Conservation (phyloP, 2,329 filamentous ascomycete genomes). For the Cladosporium austrohemisphaericum region DNA sequence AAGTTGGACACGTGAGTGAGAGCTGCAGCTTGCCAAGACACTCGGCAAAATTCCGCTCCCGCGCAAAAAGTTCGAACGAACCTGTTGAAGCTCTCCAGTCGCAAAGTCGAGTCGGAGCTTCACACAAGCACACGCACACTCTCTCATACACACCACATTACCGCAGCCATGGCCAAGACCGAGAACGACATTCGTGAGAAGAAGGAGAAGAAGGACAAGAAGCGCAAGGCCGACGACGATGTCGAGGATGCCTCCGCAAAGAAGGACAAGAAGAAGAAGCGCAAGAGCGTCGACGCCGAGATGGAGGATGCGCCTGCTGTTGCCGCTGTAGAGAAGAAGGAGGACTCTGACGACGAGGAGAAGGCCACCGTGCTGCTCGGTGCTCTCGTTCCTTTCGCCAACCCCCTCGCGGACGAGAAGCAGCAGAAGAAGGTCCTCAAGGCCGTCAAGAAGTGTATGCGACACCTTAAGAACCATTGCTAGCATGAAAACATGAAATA, state of each 20-base stretch:
- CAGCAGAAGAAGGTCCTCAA: constrained; percentile 63
- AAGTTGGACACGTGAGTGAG: too few species aligned
- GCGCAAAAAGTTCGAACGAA: constrained; percentile 11
- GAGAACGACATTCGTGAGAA: constrained; percentile 32
- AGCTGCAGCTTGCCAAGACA: too few species aligned
- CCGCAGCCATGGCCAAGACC: constrained; percentile 35
- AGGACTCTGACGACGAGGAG: constrained; percentile 41
- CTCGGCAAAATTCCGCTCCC: background rate
- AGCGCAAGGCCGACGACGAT: constrained; percentile 32
- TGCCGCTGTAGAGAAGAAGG: constrained; percentile 35
- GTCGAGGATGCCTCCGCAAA: constrained; percentile 30
- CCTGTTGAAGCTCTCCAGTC: constrained; percentile 11
- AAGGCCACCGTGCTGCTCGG: constrained; percentile 40
- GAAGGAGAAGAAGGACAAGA: constrained; percentile 37
- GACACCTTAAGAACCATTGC: too few species aligned
- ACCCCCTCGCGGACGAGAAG: constrained; percentile 78
- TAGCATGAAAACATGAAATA: background rate
- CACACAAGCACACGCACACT: background rate
- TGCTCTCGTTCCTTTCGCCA: constrained; percentile 77
- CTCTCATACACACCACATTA: background rate
- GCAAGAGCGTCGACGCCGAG: constrained; percentile 50
- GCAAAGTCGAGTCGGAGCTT: constrained; percentile 7
- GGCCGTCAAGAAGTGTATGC: constrained; percentile 57
- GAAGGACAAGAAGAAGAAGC: constrained; percentile 57
- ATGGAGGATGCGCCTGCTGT: constrained; percentile 28